Evolutionary conservation across 1,284 basidiomycete genomes (phyloP).

Genomic region (Neolentinus lepideus): DNA sequence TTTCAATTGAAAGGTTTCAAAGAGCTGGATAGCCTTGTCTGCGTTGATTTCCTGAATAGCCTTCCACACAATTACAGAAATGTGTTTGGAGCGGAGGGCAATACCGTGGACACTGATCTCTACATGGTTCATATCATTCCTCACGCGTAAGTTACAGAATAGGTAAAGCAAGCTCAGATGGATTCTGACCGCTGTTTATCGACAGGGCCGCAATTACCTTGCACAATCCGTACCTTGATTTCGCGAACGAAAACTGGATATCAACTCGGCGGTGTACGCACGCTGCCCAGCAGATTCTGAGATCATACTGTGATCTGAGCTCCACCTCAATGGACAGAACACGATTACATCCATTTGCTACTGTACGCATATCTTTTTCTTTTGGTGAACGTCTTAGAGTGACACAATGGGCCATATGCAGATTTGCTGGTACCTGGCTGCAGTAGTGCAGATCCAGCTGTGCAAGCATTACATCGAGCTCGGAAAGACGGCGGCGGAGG

Average conservation of each 20-base stretch:
- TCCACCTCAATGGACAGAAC: conserved; percentile 72
- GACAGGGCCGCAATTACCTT: conserved; percentile 74
- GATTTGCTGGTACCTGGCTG: conserved; percentile 86
- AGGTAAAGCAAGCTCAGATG: conserved; percentile 5
- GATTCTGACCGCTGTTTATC: conserved; percentile 2
- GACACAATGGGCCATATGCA: conserved; percentile 21
- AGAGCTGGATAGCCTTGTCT: conserved; percentile 60
- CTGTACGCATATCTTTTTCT: conserved; percentile 36
- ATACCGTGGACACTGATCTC: conserved; percentile 64
- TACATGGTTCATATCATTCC: conserved; percentile 80
- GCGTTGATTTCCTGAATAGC: conserved; percentile 56
- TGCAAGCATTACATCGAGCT: conserved; percentile 80
- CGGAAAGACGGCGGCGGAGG: conserved; percentile 60
- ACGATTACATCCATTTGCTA: conserved; percentile 73
- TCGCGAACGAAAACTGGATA: conserved; percentile 50
- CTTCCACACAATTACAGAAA: conserved; percentile 61
- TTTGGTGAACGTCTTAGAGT: background rate
- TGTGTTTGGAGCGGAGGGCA: conserved; percentile 46
- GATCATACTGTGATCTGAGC: conserved; percentile 65
- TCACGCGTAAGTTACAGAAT: conserved; percentile 53
- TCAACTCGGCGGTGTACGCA: conserved; percentile 68
- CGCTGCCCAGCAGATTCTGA: conserved; percentile 64
- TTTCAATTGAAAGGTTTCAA: conserved; percentile 57
- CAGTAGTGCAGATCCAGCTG: conserved; percentile 75
- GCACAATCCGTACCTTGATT: conserved; percentile 75